These are phyloP conservation scores for Solanum aculeatissimum DNA, from an alignment of 305 asterid genomes.

Conservation along the genomic window DNA sequence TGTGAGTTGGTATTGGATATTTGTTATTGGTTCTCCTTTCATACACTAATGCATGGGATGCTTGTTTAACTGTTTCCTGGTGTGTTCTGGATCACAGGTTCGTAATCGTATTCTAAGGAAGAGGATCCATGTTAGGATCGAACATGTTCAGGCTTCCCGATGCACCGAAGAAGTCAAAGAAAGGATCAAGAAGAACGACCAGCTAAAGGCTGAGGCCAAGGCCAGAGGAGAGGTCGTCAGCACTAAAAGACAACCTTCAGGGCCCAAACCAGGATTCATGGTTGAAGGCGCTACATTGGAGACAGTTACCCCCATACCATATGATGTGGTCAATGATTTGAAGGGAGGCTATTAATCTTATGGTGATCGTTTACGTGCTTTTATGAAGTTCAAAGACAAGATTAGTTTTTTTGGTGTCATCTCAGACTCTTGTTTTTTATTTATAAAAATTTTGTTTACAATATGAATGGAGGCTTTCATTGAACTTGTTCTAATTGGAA, in stretches of 20 bases:
- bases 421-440: background rate
- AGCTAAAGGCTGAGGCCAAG: slow-evolving; percentile 31
- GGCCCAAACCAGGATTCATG: slow-evolving; percentile 5
- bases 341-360: slow-evolving; percentile 3
- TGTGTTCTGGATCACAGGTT: slow-evolving; percentile 23
- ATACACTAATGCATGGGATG: background rate
- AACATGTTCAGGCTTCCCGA: slow-evolving; percentile 64
- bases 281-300: slow-evolving; percentile 7
- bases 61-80: background rate
- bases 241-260: background rate
- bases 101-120: slow-evolving; percentile 49
- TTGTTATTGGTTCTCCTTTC: background rate
- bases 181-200: slow-evolving; percentile 50
- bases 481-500: background rate
- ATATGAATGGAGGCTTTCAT: background rate
- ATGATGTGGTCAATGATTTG: slow-evolving; percentile 23
- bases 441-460: background rate
- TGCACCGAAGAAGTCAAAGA: slow-evolving; percentile 46
- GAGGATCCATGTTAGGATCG: slow-evolving; percentile 66
- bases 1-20: background rate
- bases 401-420: background rate
- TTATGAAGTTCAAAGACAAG: background rate
- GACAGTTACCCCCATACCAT: slow-evolving; percentile 45
- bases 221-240: background rate
- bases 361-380: background rate